These are phyloP conservation scores for Aspergillus baeticus DNA, from an alignment of 495 filamentous ascomycete genomes.

Conservation along the genomic window DNA sequence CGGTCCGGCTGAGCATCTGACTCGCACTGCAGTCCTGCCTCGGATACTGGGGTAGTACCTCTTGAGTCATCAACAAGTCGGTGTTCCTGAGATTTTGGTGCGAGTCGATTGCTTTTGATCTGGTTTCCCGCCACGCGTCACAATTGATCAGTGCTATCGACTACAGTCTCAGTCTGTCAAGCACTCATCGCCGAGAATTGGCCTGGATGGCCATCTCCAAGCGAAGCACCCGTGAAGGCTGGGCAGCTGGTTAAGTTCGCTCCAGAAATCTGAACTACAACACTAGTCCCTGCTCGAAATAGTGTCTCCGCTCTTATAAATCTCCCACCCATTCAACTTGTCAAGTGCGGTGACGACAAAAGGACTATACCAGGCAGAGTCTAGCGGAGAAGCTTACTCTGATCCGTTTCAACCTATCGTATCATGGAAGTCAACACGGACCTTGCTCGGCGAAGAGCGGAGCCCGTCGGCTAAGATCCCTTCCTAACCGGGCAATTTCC, in stretches of 20 bases:
- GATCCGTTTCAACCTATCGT: background rate
- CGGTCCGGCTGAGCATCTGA: background rate
- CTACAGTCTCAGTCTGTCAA: background rate
- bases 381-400: constrained; percentile 9
- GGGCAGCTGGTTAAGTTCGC: too few species aligned
- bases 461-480: constrained; percentile 2
- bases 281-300: background rate
- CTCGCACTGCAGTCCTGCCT: too few species aligned
- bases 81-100: too few species aligned
- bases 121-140: too few species aligned
- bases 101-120: too few species aligned
- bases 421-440: constrained; percentile 7
- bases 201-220: too few species aligned
- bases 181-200: too few species aligned
- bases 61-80: too few species aligned
- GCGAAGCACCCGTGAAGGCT: too few species aligned
- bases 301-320: constrained; percentile 5
- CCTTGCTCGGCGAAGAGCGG: background rate
- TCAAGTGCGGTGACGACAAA: background rate
- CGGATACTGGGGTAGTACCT: too few species aligned
- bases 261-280: background rate
- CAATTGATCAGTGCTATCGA: too few species aligned
- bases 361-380: background rate
- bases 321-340: constrained; percentile 11
- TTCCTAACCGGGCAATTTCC: constrained; percentile 4